phyloP scores from a whole-genome alignment of 257 asterid genomes.

The Solanum phureja region DNA sequence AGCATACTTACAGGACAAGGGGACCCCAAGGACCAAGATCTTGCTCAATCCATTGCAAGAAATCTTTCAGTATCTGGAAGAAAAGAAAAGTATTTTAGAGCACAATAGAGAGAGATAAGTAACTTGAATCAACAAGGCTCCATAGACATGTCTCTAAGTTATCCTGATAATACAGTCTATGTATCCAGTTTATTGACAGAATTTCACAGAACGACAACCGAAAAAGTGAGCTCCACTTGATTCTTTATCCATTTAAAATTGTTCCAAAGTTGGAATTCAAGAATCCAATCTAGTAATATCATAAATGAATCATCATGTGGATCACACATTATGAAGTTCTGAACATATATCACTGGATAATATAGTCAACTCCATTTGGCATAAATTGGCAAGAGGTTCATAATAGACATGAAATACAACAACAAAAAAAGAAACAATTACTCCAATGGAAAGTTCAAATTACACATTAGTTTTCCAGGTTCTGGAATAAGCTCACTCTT shows the following conservation, averaged over 20 bases:
- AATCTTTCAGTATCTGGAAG: slow-evolving; percentile 81
- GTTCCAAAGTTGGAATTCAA: not conserved
- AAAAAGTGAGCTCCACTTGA: not conserved
- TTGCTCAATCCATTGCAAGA: slow-evolving; percentile 76
- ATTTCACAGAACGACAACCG: not conserved
- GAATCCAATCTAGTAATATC: not conserved
- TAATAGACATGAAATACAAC: not conserved
- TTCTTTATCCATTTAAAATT: not conserved
- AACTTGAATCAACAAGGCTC: not conserved
- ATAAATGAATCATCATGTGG: not conserved
- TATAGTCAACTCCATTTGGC: not conserved
- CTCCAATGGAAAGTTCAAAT: not conserved
- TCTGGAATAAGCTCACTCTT: not conserved
- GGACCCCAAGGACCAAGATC: slow-evolving; percentile 99
- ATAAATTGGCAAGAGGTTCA: not conserved
- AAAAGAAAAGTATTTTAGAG: not conserved
- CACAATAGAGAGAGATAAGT: not conserved
- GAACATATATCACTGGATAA: not conserved
- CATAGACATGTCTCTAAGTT: not conserved
- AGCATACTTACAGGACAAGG: slow-evolving; percentile 73
- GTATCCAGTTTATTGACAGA: not conserved
- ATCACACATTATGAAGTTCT: not conserved
- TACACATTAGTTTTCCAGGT: not conserved
- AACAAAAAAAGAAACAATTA: not conserved
- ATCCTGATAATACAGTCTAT: not conserved